phyloP scores from a whole-genome alignment of 2,329 filamentous ascomycete genomes.

The Colletotrichum sidae region DNA sequence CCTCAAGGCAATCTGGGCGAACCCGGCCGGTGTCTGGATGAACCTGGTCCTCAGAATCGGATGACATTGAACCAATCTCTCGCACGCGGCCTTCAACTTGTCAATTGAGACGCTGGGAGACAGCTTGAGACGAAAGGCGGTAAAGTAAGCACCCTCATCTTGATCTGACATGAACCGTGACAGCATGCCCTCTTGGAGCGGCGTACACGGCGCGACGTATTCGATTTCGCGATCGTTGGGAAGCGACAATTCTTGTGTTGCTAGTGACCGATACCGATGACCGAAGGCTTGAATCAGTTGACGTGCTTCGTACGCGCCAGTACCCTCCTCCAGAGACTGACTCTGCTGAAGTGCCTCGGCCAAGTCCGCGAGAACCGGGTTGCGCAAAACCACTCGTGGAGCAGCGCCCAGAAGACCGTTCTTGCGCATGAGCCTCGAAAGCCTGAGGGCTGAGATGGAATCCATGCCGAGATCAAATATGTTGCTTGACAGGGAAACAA shows the following conservation, averaged over 20 bases:
- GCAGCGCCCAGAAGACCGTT: slow-evolving; percentile 70
- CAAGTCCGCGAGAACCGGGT: slow-evolving; percentile 63
- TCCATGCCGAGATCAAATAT: slow-evolving; percentile 90
- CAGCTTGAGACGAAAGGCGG: slow-evolving; percentile 75
- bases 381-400: slow-evolving; percentile 75
- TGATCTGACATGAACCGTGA: slow-evolving; percentile 71
- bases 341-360: slow-evolving; percentile 49
- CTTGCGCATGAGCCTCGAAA: slow-evolving; percentile 73
- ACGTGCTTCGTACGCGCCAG: slow-evolving; percentile 58
- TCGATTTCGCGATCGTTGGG: slow-evolving; percentile 65
- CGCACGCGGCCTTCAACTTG: slow-evolving; percentile 69
- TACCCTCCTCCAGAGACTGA: slow-evolving; percentile 31
- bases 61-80: slow-evolving; percentile 59
- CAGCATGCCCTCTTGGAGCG: slow-evolving; percentile 88
- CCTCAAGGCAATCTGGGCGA: slow-evolving; percentile 76
- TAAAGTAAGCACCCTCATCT: slow-evolving; percentile 76
- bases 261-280: slow-evolving; percentile 71
- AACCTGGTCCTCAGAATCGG: slow-evolving; percentile 81
- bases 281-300: slow-evolving; percentile 73
- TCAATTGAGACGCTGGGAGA: slow-evolving; percentile 53
- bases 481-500: slow-evolving; percentile 68
- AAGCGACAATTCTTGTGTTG: slow-evolving; percentile 46
- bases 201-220: slow-evolving; percentile 83
- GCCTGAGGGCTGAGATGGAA: slow-evolving; percentile 83
- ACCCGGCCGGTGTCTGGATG: slow-evolving; percentile 78